Evolutionary conservation across 768 basidiomycete genomes (phyloP).

Genomic region (Trametes cinnabarina): DNA sequence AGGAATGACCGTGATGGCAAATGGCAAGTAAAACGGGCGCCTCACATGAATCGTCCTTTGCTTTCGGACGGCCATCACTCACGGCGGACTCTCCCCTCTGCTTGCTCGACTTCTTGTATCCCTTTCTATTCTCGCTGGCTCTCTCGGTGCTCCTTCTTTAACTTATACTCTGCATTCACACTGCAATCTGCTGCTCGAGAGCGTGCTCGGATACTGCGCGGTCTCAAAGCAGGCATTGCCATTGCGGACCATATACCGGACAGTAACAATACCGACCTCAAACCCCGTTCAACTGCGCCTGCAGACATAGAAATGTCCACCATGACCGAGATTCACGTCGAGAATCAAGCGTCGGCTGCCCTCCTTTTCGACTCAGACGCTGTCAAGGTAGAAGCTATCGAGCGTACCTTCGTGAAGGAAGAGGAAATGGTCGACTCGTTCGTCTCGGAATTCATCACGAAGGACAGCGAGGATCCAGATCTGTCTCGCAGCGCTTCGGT

Average conservation of each 20-base stretch:
- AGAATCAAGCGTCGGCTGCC: constrained; percentile 5
- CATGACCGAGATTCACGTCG: constrained; percentile 13
- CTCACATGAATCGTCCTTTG: constrained; percentile 8
- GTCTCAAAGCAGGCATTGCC: too few species aligned
- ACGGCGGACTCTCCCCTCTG: neutral
- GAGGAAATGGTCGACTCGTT: constrained; percentile 5
- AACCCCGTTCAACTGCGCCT: neutral
- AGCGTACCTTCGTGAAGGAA: constrained; percentile 2
- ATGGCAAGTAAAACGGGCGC: neutral
- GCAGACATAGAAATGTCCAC: constrained; percentile 10
- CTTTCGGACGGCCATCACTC: constrained; percentile 7
- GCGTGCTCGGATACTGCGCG: too few species aligned
- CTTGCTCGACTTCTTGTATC: neutral
- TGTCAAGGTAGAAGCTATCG: constrained; percentile 5
- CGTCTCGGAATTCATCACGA: constrained; percentile 19
- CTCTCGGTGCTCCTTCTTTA: neutral
- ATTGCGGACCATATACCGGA: neutral
- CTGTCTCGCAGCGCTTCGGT: constrained; percentile 23
- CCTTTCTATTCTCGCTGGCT: neutral
- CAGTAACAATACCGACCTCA: neutral
- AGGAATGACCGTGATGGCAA: neutral
- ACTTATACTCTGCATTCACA: neutral
- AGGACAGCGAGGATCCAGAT: constrained; percentile 11
- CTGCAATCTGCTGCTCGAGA: too few species aligned
- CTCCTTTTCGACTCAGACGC: constrained; percentile 16